Evolutionary conservation across 495 filamentous ascomycete species (phyloP).

Genomic region (Staphylotrichum tortipilum): DNA sequence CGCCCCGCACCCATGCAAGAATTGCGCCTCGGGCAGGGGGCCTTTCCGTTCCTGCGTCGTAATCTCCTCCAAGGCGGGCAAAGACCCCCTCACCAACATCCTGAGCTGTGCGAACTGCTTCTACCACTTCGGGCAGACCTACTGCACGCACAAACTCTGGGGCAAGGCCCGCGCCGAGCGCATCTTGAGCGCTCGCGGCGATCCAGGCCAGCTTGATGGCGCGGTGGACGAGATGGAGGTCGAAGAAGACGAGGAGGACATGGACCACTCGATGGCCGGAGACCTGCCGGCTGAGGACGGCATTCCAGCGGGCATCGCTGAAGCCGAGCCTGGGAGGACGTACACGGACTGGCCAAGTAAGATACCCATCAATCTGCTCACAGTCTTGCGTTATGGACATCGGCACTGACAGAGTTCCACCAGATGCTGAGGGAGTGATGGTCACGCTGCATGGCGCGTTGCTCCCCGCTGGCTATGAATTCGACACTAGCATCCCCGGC

Average conservation of each 20-base stretch:
- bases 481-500: constrained; percentile 4
- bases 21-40: constrained; percentile 19
- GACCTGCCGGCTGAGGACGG: neutral
- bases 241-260: neutral
- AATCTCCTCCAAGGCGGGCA: constrained; percentile 14
- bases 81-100: constrained; percentile 3
- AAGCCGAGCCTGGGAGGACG: constrained; percentile 21
- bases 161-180: constrained; percentile 8
- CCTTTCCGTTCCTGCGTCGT: constrained; percentile 26
- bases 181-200: neutral
- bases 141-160: constrained; percentile 23
- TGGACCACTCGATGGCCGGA: neutral
- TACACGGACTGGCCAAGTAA: constrained; percentile 25
- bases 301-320: constrained; percentile 5
- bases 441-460: constrained; percentile 12
- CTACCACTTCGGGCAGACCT: constrained; percentile 22
- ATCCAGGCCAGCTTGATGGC: neutral
- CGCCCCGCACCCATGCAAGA: constrained; percentile 19
- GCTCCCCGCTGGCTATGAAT: constrained; percentile 20
- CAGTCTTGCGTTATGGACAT: too few species aligned
- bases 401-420: neutral
- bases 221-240: neutral
- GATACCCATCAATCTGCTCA: too few species aligned
- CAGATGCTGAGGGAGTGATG: constrained; percentile 4
- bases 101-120: constrained; percentile 27